Base-by-base conservation (phyloP, 345 rosid species). In the Eucalyptus decipiens region DNA sequence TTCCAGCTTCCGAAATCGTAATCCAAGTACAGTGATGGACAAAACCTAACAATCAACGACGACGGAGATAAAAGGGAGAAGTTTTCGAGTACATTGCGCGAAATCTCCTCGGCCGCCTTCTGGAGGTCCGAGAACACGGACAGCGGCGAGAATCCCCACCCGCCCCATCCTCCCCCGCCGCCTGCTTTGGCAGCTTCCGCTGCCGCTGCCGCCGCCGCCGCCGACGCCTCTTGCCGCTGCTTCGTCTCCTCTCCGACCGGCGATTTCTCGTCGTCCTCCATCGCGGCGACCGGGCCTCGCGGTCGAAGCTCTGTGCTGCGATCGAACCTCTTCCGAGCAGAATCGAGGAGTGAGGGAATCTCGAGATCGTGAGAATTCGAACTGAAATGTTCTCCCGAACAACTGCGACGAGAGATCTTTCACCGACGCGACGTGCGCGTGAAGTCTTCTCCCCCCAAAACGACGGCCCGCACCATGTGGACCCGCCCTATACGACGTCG, bases 121-220 rank as follows among this genome's bases (percentile, higher is more conserved):
- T 98, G 99, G 90, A 98, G 96, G 95, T 96, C 99, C 45, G 99
- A 94, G 40, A 98, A 92, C 88, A 97, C 96, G 7, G 98, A 95
- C 90, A 97, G 91, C 49, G 97, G 89, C 51, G 98, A 95, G 90
- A 96, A 95, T 17, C 98, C 98, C 99, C 99, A 97, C 9, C 99
- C 98, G 80, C 99, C 97, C 92, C 99, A 95, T 52, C 98, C 96
- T 86, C 95, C 58, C 54, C 58, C 58, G 26, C 58, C 94, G 34
- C 88, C 50, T 30, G 42, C 24, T 24, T 91, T 87, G 23, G 89
- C 86, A 30, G 90, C 94, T 60, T 90, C 93, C 85, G 52, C 90
- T 12, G 86, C 89, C 56, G n/a, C n/a, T n/a, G 56, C 93, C 85
- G 52, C 88, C 85, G 52, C 89, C 24, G 86, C 89, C 62, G 6